These are phyloP conservation scores for Entonaema liquescens DNA, from an alignment of 495 filamentous ascomycete genomes.

Conservation along the genomic window DNA sequence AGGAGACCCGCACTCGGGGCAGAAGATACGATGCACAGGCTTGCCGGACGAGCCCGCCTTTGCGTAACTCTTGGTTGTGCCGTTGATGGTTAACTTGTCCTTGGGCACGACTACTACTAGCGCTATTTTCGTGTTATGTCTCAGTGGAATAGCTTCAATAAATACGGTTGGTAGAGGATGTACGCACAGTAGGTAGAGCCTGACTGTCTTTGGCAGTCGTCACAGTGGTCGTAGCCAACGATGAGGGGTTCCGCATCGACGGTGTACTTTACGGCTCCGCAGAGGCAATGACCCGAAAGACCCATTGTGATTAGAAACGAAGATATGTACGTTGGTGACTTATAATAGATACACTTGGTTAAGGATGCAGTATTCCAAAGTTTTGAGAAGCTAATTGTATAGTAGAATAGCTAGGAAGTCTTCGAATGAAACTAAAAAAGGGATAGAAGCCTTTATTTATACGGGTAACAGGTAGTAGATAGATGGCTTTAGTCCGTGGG, in stretches of 20 bases:
- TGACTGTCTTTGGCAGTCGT: conserved; percentile 75
- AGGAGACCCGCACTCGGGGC: conserved; percentile 72
- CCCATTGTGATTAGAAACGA: conserved; percentile 59
- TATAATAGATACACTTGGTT: not conserved
- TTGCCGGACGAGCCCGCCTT: conserved; percentile 65
- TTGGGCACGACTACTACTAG: conserved; percentile 73
- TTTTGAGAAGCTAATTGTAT: conserved; percentile 2
- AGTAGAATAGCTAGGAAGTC: not conserved
- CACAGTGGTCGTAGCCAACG: conserved; percentile 74
- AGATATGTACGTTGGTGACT: not conserved
- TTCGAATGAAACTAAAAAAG: not conserved
- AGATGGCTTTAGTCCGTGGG: conserved; percentile 1
- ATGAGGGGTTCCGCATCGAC: conserved; percentile 64
- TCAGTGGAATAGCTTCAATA: not conserved
- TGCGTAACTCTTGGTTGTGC: conserved; percentile 69
- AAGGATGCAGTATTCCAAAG: not conserved
- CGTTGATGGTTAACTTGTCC: conserved; percentile 66
- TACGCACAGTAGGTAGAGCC: conserved; percentile 72
- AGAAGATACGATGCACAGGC: conserved; percentile 72
- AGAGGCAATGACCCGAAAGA: conserved; percentile 75
- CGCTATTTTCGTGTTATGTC: conserved; percentile 51
- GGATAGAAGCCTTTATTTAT: conserved; percentile 23
- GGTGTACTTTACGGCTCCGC: conserved; percentile 72
- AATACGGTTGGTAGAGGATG: not conserved
- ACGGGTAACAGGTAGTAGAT: not conserved